Evolutionary conservation across 495 filamentous ascomycete species (phyloP).

Genomic region (Trichoderma erinaceum): DNA sequence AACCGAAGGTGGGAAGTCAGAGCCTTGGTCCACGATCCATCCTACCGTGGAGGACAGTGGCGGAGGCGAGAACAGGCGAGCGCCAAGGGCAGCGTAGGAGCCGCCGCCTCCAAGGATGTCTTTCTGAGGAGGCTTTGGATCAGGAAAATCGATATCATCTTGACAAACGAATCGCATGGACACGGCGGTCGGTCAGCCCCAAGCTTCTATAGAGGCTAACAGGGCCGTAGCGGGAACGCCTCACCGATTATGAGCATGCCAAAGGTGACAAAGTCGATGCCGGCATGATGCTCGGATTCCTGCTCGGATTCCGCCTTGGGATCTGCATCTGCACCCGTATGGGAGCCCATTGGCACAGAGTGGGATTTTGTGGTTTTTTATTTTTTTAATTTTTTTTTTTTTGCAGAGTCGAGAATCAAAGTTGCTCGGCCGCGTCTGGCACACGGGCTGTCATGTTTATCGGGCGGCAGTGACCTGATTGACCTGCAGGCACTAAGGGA

Average conservation of each 20-base stretch:
- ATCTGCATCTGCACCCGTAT: not conserved
- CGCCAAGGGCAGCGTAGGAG: constrained; percentile 78
- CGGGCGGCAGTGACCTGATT: not conserved
- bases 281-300: not conserved
- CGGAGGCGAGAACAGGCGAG: constrained; percentile 72
- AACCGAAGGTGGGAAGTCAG: constrained; percentile 70
- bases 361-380: not conserved
- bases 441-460: not conserved
- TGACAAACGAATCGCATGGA: constrained; percentile 16
- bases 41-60: constrained; percentile 56
- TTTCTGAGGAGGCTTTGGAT: constrained; percentile 53
- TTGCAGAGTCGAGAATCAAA: not conserved
- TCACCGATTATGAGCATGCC: constrained; percentile 96
- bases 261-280: constrained; percentile 75
- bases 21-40: constrained; percentile 87
- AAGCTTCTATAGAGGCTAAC: not conserved
- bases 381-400: too few relatives aligned
- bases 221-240: constrained; percentile 17
- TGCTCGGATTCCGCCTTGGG: not conserved
- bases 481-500: not conserved
- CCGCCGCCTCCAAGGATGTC: constrained; percentile 83
- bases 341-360: not conserved
- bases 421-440: not conserved
- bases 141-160: constrained; percentile 87
- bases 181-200: not conserved